Evolutionary conservation across 768 basidiomycete genomes (phyloP).

Genomic region (Boletus rex-veris): DNA sequence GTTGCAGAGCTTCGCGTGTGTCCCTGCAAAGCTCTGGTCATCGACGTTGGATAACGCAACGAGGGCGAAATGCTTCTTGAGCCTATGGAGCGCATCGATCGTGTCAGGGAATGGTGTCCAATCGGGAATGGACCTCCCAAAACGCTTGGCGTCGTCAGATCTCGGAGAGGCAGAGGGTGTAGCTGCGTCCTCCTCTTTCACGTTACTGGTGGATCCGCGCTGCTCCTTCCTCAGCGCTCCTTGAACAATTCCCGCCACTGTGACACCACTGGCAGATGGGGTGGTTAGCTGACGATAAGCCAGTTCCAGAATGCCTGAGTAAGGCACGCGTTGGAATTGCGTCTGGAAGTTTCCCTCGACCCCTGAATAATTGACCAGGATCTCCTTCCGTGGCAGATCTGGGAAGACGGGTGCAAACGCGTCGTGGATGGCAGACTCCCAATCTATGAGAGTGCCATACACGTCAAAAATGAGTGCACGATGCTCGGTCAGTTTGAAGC

Average conservation of each 20-base stretch:
- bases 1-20: conserved; percentile 46
- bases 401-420: conserved; percentile 37
- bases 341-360: conserved; percentile 57
- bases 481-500: conserved; percentile 18
- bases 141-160: conserved; percentile 38
- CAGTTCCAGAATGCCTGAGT: conserved; percentile 56
- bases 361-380: conserved; percentile 46
- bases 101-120: conserved; percentile 74
- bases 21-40: conserved; percentile 55
- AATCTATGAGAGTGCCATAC: conserved; percentile 74
- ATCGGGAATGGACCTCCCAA: conserved; percentile 55
- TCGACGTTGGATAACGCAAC: conserved; percentile 78
- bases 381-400: conserved; percentile 32
- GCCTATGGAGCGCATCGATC: conserved; percentile 50
- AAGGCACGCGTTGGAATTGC: conserved; percentile 56
- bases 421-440: conserved; percentile 66
- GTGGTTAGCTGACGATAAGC: conserved; percentile 31
- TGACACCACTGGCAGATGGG: conserved; percentile 36
- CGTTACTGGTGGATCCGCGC: conserved; percentile 8
- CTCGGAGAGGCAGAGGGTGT: not conserved
- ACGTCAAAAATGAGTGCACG: conserved; percentile 66
- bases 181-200: not conserved
- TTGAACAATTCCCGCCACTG: conserved; percentile 6
- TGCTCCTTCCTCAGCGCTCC: conserved; percentile 17
- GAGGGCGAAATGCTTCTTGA: conserved; percentile 63